Evolutionary conservation across 202 grass and related monocot genomes (phyloP).

Genomic region (Panicum hallii): DNA sequence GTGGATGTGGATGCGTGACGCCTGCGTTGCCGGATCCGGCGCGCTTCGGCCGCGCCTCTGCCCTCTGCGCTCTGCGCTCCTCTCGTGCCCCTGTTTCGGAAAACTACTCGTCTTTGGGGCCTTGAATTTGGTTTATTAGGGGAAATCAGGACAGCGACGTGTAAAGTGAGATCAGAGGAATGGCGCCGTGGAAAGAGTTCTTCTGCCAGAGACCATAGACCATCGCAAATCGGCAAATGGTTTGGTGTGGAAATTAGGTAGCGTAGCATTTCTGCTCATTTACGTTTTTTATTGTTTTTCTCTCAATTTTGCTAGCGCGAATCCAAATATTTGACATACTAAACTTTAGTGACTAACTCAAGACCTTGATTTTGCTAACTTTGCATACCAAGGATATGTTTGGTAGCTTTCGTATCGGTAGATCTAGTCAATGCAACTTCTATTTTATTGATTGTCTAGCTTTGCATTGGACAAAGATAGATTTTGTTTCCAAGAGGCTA

Average conservation of each 20-base stretch:
- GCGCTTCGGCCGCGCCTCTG: neutral
- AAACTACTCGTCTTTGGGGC: neutral
- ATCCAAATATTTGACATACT: neutral
- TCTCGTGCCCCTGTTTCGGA: neutral
- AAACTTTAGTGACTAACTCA: too few species aligned
- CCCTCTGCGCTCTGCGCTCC: neutral
- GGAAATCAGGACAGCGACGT: neutral
- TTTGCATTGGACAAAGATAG: too few species aligned
- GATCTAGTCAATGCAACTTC: too few species aligned
- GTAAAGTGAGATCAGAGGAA: neutral
- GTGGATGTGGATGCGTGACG: neutral
- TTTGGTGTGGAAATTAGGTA: too few species aligned
- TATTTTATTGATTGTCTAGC: too few species aligned
- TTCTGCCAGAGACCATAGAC: neutral
- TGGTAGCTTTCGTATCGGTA: too few species aligned
- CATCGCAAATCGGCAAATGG: too few species aligned
- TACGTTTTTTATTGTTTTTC: neutral
- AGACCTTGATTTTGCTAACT: too few species aligned
- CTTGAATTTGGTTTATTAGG: neutral
- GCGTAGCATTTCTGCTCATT: too few species aligned
- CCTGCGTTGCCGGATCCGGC: constrained; percentile 5
- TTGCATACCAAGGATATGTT: too few species aligned
- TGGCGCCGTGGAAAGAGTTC: neutral
- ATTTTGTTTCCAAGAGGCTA: too few species aligned
- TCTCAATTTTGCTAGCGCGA: neutral